Evolutionary conservation across 2,329 filamentous ascomycete genomes (phyloP).

Genomic region (Passalora sequoiae): DNA sequence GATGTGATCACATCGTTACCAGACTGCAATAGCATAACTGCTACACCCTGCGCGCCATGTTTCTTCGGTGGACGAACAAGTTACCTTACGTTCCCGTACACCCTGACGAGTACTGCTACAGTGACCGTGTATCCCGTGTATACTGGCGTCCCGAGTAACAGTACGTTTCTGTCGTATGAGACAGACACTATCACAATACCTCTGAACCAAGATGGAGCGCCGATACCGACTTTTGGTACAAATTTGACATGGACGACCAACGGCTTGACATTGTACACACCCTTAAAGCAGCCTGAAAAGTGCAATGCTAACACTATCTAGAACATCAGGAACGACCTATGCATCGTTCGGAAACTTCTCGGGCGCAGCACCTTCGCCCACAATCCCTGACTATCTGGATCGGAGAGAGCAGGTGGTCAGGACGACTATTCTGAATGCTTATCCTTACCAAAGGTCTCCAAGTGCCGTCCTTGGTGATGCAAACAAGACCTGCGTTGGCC

Average conservation of each 20-base stretch:
- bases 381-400: not conserved
- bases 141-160: not conserved
- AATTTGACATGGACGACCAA: slow-evolving; percentile 1
- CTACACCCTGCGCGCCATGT: slow-evolving; percentile 3
- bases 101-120: slow-evolving; percentile 1
- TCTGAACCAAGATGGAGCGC: not conserved
- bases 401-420: not conserved
- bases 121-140: slow-evolving; percentile 3
- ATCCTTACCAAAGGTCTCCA: not conserved
- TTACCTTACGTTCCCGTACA: slow-evolving; percentile 1
- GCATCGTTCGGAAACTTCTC: slow-evolving; percentile 3
- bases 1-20: not conserved
- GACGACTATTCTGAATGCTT: not conserved
- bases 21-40: slow-evolving; percentile 1
- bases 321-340: slow-evolving; percentile 4
- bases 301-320: not conserved
- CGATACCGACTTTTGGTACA: slow-evolving; percentile 2
- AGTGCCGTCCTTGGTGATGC: not conserved
- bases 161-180: slow-evolving; percentile 2
- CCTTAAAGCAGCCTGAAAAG: no score
- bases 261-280: not conserved
- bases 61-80: not conserved
- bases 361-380: not conserved
- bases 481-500: not conserved
- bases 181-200: slow-evolving; percentile 2